Base-by-base conservation (phyloP, 257 asterid genomes). In the Orobanche coerulescens region DNA sequence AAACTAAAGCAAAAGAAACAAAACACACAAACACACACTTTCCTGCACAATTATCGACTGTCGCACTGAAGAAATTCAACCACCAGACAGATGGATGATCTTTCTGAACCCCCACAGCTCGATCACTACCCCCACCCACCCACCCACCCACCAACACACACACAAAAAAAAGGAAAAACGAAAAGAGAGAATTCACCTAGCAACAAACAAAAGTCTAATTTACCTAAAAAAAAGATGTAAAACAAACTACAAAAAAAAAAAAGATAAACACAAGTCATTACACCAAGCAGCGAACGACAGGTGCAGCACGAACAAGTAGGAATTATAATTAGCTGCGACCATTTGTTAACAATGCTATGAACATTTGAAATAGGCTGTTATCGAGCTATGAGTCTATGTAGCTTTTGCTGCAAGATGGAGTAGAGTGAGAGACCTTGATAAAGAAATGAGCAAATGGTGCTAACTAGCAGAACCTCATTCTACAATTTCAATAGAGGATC, bases 21-120 rank as follows among this genome's bases (percentile, higher is more conserved):
- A 4, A 15, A 33, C 9, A 53, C 5, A 47, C n/a, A 19, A 11
- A 47, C 26, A n/a, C n/a, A n/a, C n/a, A n/a, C n/a, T n/a, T n/a
- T 2, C 31, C 3, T 26, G 51, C 28, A 65, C 44, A n/a, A 66
- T 13, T 46, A 66, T 37, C 16, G 12, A 44, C 34, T 30, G 39
- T 36, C 20, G 46, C 57, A 56, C 71, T 25, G 22, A 68, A 49
- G 50, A 46, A 52, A 44, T 46, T 22, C 15, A 56, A 47, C 23
- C 37, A 20, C 25, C 66, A 50, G 43, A 44, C 19, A 9, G 2
- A 60, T 16, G 44, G 43, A 33, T 42, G n/a, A 16, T 33, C 9
- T 31, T 66, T n/a, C 22, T 2, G 5, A 43, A 43, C 14, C 50
- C 2, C 23, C 23, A 14, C 7, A 31, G 39, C 16, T 42, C 44